Evolutionary conservation across 805 yeast species (phyloP), one percentile per base, ranked within the genome.

Genomic region (Wickerhamiella siamensis): DNA sequence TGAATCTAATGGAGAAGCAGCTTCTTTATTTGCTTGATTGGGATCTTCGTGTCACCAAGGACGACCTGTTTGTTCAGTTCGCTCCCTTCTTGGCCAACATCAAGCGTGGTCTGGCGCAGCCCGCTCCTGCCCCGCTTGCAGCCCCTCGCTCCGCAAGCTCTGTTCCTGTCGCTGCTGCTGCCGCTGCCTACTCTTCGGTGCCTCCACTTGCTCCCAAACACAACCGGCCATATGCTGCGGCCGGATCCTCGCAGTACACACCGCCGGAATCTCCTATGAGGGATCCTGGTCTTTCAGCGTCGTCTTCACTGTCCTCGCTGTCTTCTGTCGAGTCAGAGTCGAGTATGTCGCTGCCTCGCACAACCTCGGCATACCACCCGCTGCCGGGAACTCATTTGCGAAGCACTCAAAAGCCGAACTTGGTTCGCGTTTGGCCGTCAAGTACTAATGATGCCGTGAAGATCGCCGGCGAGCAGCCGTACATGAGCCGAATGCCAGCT

Each of bases 1-100:
- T 91, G 41, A 91, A 88, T 61, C 76, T 86, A 49, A 81, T 93
- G 54, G 98, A 88, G 63, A 71, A 87, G 50, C 97, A 88, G 63
- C 66, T 91, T 53, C 74, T 88, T 38, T 74, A 72, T 39, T 75
- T 83, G 47, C 70, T 88, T 44, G 79, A 83, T 52, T 88, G 97
- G 97, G 77, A 83, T 53, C 67, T 91, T 38, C 67, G 72, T 20
- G 76, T 91, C 39, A 63, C 74, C 24, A 77, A 76, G 49, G 70
- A 71, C 27, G 97, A 88, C 51, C 70, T 88, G 44, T 65, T 75
- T 43, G 61, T 66, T 39, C 79, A 79, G 20, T 68, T 87, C 42
- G 74, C 79, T 38, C 86, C 86, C 22, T 83, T 88, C 64, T 64
- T 88, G 43, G 64, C 68, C 15, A 81, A 84, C 35, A 83, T 87